phyloP scores from a whole-genome alignment of 129 eudicot genomes.

The Chrysanthemum seticuspe region DNA sequence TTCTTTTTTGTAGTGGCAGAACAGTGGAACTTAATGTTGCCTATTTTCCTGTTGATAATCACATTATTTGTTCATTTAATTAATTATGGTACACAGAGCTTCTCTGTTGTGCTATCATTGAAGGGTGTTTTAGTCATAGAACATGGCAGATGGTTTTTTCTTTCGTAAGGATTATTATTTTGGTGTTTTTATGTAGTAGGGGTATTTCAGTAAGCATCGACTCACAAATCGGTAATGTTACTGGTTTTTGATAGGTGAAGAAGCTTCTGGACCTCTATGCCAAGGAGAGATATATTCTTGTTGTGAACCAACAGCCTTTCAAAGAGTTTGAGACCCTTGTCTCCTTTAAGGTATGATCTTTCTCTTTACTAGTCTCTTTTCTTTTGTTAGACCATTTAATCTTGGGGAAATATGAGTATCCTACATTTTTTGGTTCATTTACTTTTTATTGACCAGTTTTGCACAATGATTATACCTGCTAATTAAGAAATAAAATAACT shows the following conservation, averaged over 20 bases:
- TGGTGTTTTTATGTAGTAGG: background rate
- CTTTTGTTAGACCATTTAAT: background rate
- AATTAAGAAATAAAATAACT: background rate
- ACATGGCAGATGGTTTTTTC: background rate
- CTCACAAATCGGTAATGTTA: conserved; percentile 1
- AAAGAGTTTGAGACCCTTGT: conserved; percentile 65
- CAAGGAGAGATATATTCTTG: conserved; percentile 73
- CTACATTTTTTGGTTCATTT: too few species aligned
- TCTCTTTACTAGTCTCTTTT: conserved; percentile 5
- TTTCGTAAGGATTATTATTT: too few species aligned
- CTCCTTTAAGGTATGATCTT: conserved; percentile 70
- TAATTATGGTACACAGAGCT: too few species aligned
- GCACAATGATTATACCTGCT: conserved; percentile 9
- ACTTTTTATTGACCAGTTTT: conserved; percentile 15
- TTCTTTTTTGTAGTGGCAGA: background rate
- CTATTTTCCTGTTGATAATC: background rate
- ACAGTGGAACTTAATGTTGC: background rate
- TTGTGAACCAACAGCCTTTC: conserved; percentile 51
- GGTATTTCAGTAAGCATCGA: background rate
- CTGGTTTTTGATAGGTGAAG: conserved; percentile 44
- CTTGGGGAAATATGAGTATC: background rate
- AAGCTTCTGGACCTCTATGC: conserved; percentile 58
- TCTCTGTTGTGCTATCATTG: background rate
- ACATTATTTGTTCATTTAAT: too few species aligned
- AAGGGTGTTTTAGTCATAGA: background rate